Percentiles rank a stretch among this genome's conserved stretches.
phyloP scores from a whole-genome alignment of 2,329 filamentous ascomycete genomes.

The Bipolaris cookei region DNA sequence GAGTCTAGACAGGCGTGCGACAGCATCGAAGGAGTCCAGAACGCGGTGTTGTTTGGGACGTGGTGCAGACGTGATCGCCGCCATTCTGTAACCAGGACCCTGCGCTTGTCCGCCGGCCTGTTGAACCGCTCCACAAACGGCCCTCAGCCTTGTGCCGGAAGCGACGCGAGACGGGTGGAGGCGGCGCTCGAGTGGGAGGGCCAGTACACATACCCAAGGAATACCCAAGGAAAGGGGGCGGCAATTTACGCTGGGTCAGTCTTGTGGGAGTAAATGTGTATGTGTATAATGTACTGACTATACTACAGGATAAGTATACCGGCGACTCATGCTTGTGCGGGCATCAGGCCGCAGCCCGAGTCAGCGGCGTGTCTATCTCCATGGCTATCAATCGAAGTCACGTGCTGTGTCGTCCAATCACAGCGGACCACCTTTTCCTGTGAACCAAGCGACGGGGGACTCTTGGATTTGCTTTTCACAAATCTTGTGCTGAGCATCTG shows the following conservation, averaged over 20 bases:
- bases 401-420: background rate
- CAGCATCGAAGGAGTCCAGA: background rate
- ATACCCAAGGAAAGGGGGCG: no score
- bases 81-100: constrained; percentile 3
- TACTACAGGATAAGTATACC: no score
- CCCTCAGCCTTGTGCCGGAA: constrained; percentile 16
- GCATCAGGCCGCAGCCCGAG: background rate
- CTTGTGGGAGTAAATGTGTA: background rate
- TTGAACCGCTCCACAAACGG: constrained; percentile 13
- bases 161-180: constrained; percentile 3
- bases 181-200: background rate
- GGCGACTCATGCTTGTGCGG: background rate
- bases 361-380: background rate
- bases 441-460: background rate
- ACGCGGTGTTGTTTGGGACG: background rate
- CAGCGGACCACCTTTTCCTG: background rate
- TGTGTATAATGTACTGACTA: no score
- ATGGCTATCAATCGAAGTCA: background rate
- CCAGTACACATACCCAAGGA: no score
- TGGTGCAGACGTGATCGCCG: constrained; percentile 10
- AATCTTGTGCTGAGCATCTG: background rate
- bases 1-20: constrained; percentile 11
- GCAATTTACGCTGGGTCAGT: background rate
- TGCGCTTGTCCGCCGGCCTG: constrained; percentile 7
- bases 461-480: background rate